Percentiles rank a stretch among this genome's conserved stretches.
phyloP scores from a whole-genome alignment of 441 rosid species.

The Sinapis alba region DNA sequence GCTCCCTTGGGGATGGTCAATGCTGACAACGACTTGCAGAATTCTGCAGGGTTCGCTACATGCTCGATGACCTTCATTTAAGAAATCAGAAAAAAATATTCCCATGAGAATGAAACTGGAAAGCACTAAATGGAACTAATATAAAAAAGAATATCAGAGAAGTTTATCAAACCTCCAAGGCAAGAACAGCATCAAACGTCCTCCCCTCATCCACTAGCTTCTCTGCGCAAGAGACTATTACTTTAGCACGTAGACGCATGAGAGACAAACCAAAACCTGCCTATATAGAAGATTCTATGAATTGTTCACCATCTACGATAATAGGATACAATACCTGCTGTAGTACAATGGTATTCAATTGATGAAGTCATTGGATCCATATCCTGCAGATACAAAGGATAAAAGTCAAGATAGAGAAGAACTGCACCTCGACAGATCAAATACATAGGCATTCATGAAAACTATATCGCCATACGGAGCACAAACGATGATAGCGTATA shows the following conservation, averaged over 20 bases:
- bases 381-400: conserved; percentile 47
- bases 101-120: background rate
- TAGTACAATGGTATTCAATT: conserved; percentile 78
- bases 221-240: conserved; percentile 48
- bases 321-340: conserved; percentile 67
- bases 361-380: conserved; percentile 75
- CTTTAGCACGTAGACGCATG: conserved; percentile 6
- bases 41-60: conserved; percentile 87
- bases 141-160: background rate
- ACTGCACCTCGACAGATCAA: background rate
- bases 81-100: conserved; percentile 9
- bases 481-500: background rate
- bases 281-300: conserved; percentile 5
- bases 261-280: conserved; percentile 4
- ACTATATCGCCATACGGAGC: background rate
- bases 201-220: conserved; percentile 78
- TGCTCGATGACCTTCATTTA: conserved; percentile 84
- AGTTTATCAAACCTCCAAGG: conserved; percentile 61
- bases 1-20: conserved; percentile 74
- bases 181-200: conserved; percentile 82
- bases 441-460: background rate
- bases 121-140: too few relatives aligned
- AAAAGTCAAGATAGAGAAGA: background rate
- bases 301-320: conserved; percentile 16
- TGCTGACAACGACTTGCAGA: conserved; percentile 84